Base-by-base conservation (phyloP, 2,329 filamentous ascomycete species). In the Magnaporthiopsis incrustans region DNA sequence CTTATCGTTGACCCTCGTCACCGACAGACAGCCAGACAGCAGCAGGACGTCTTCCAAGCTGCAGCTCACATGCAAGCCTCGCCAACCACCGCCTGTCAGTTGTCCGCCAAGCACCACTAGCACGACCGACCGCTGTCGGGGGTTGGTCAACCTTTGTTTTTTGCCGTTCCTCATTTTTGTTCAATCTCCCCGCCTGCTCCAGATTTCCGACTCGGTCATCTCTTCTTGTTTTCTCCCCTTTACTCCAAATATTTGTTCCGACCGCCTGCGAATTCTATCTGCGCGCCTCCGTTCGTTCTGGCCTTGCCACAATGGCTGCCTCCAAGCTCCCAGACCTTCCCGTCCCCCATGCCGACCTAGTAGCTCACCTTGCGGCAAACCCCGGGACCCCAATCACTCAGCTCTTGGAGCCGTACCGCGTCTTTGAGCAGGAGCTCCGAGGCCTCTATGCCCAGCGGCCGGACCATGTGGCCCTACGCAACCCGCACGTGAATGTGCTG, bases 361-460 rank as follows among this genome's bases (percentile, higher is more conserved):
- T 74, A 57, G 76, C 72, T 64, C 73, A 78, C 65, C 79, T 79
- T 60, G 67, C 71, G 67, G 77, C 78, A 69, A 72, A 85, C 70
- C 76, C 75, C 56, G 76, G 71, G 64, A 81, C 76, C 63, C 76
- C 84, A 1, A 77, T 91, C 67, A 67, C 72, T 7, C 79, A 88
- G 44, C 77, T 92, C 63, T 73, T 91, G 64, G 76, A 82, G 62
- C 89, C 89, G 0, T 92, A 86, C 74, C 85, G 88, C 71, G 74
- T 82, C 63, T 91, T 87, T 68, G 89, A 92, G 73, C 80, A 84
- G 60, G 80, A 83, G 66, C 77, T 92, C 62, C 85, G 89, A 59
- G 81, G 87, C 67, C 70, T 89, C 25, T 92, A 87, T 70, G 89
- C 89, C 53, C 89, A 91, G 70, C 81, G 89, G 61, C 85, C 86